Base-by-base conservation (phyloP, 73 alveolate species). In the Breviolum minutum region DNA sequence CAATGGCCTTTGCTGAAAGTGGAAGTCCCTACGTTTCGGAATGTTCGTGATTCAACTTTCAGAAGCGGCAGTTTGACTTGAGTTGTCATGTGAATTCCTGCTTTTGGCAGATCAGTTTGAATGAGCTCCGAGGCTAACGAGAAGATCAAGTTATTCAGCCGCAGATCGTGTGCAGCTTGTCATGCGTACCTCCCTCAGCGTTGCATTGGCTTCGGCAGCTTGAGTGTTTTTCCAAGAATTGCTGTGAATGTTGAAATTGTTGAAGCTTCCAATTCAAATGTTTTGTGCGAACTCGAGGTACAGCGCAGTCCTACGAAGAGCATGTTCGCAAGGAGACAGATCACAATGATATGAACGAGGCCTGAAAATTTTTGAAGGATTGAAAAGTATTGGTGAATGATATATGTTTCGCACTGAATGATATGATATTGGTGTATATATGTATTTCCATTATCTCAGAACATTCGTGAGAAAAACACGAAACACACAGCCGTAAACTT, bases 261-360 rank as follows among this genome's bases (percentile, higher is more conserved):
- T 71, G n/a, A n/a, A n/a, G n/a, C n/a, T n/a, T n/a, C n/a, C n/a
- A n/a, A n/a, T n/a, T n/a, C n/a, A n/a, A 66, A 29, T 30, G 17
- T 9, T 80, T 10, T 40, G 16, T 19, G 11, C 70, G 8, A 16
- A 27, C 22, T 27, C 29, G 13, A 86, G 94, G 94, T 86, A 79
- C 94, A 17, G 94, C 94, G 11, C 63, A 63, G 94, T 86, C 94
- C 63, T 86, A 63, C 48, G 94, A 86, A 27, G 94, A 86, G 32
- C 81, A 86, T 16, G 70, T 63, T 63, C 94, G 94, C 32, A 86
- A 86, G 30, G 94, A 63, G 80, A 86, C 94, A 11, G 94, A 86
- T n/a, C n/a, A n/a, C 16, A 62, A n/a, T 10, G 93, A 84, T 60
- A 11, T 40, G 66, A 68, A 48, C 74, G 73, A 40, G 54, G 54